Evolutionary conservation across 2,329 filamentous ascomycete species (phyloP), one percentile per base, ranked within the genome.

Genomic region (Diaporthe citriasiana): DNA sequence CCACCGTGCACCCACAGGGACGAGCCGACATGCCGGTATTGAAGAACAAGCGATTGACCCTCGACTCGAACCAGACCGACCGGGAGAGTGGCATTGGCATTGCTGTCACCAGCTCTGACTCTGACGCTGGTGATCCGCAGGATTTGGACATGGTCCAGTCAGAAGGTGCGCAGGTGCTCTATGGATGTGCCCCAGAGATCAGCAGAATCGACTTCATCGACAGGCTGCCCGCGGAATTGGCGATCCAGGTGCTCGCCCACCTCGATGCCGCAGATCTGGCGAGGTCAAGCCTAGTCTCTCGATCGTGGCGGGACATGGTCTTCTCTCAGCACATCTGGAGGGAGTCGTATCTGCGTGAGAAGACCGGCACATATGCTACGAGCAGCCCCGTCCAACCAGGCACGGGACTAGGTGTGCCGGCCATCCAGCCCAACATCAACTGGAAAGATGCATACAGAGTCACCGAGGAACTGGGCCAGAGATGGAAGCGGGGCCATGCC

Each of bases 401-500:
- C 45, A 81, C 82, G 1, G 90, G 90, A 1, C 82, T 88, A n/a
- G 91, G 91, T 50, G 82, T 93, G 7, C 91, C 91, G 12, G 76
- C 83, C 2, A 80, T 88, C 38, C 82, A 82, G 4, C 91, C 91
- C 5, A 87, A 88, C 50, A 94, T 94, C 77, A 89, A 98, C 81
- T 99, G 95, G 95, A 94, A 93, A 83, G 89, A 91, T 77, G 94
- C 98, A 81, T 98, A 95, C 82, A 88, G 91, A 78, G 93, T 94
- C 57, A 93, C 94, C 78, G 89, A 92, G 75, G 89, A 93, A 76
- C 88, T 99, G 75, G 93, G 95, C 78, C 86, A 88, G 77, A 91
- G 94, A 76, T 99, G 97, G 97, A 92, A 90, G 78, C 86, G 92
- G 68, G 93, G 94, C 72, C 92, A 92, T 77, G 94, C 95, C 12